Evolutionary conservation across 345 rosid species (phyloP), one percentile per base, ranked within the genome.

Genomic region (Arabidopsis arenosa): DNA sequence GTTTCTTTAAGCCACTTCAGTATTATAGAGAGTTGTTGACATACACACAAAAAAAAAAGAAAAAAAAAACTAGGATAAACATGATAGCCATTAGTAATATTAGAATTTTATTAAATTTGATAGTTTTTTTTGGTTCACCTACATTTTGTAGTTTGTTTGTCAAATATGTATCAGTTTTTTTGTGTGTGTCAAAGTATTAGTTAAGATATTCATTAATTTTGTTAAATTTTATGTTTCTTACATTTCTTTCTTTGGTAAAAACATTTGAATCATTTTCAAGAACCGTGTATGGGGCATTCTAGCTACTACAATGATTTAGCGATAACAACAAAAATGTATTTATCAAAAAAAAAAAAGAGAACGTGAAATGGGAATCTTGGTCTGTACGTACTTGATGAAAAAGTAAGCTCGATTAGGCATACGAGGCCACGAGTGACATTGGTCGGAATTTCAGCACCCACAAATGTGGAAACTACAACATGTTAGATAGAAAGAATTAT

Each of bases 401-500:
- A 35, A 10, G 44, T 48, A 47, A 4, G 6, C 14, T 49, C 8
- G 18, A 7, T 49, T 49, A 66, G 35, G 47, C 12, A 3, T 7
- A 51, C 35, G 59, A 12, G 18, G 5, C 5, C 4, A 51, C 35
- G 59, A 12, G 18, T 9, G 33, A 66, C n/a, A 47, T 17, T 33
- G 57, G 57, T 33, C 30, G 12, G 5, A 33, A 17, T 33, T 7
- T 17, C 3, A 11, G 12, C 0, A 66, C 62, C 62, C 28, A 54
- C 39, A 54, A 40, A 35, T 47, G 75, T 58, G 15, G 57, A 70
- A 70, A 70, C 66, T 58, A 2, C 4, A 21, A 18, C 41, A 30
- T 9, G 43, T n/a, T 40, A 33, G 43, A 32, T 32, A 4, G 7
- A 56, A 43, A 57, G 43, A 56, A 56, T 32, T 7, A 41, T 14